Base-by-base conservation (phyloP, 805 yeast genomes). In the Lachancea dasiensis region DNA sequence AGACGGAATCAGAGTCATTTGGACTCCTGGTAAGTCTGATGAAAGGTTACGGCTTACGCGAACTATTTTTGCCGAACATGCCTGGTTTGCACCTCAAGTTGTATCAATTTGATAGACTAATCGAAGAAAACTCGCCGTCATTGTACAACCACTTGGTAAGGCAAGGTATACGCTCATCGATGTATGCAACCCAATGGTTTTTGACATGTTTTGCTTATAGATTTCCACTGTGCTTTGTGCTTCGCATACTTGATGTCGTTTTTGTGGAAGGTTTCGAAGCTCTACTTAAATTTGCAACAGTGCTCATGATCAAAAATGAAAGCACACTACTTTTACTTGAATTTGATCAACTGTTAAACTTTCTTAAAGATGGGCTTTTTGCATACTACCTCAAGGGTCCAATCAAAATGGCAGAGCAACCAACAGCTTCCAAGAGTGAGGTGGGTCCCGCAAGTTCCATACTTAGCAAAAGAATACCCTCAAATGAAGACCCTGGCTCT, bases 101-200 rank as follows among this genome's bases (percentile, higher is more conserved):
- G 39, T 89, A 90, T 58, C 95, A 92, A 55, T 89, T 87, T 61
- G 97, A 92, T 57, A 71, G 97, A 39, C 60, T 90, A 35, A 54
- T 92, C 25, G 97, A 89, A 57, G 90, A 79, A 46, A 61, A 69
- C 31, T 65, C 79, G 15, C 97, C 97, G 0, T 67, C 67, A 5
- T 68, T 92, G 33, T 76, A 76, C 56, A 72, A 74, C 32, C 97
- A 92, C 65, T 65, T 92, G 49, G 69, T 72, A 19, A 77, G 87
- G 45, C 94, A 90, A 60, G 97, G 97, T 5, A 78, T 92, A 17
- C 74, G 81, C 44, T 83, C 95, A 3, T 81, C 95, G 16, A 90
- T 90, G 97, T 92, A 86, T 67, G 97, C 97, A 0, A 80, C 95
- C 2, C 97, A 92, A 61, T 92, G 98, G 98, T 90, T 92, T 54